phyloP scores from a whole-genome alignment of 805 yeast genomes.

The Debaryomyces hansenii region DNA sequence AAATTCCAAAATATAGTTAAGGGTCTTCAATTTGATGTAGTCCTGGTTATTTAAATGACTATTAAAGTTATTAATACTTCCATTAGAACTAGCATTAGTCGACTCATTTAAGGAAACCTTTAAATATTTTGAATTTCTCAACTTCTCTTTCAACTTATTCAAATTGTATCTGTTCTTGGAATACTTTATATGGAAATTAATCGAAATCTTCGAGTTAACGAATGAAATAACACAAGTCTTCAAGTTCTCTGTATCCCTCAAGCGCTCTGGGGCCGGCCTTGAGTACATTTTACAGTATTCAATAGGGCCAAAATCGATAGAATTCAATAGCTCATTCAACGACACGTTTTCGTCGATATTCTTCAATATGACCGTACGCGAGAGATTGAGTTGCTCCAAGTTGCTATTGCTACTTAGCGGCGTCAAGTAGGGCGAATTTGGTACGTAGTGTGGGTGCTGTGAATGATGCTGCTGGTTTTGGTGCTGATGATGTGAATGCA shows the following conservation, averaged over 20 bases:
- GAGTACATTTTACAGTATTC: slow-evolving; percentile 53
- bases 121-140: slow-evolving; percentile 27
- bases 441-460: slow-evolving; percentile 4
- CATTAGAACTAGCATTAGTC: background rate
- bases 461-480: slow-evolving; percentile 5
- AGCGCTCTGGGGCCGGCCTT: slow-evolving; percentile 28
- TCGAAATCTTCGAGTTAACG: slow-evolving; percentile 32
- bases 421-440: slow-evolving; percentile 13
- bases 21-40: slow-evolving; percentile 38
- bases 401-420: slow-evolving; percentile 15
- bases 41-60: slow-evolving; percentile 22
- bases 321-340: slow-evolving; percentile 38
- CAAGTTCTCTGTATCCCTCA: slow-evolving; percentile 17
- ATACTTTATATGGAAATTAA: slow-evolving; percentile 33
- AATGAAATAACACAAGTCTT: slow-evolving; percentile 38
- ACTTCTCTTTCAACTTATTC: slow-evolving; percentile 19
- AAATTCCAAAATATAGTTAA: slow-evolving; percentile 39
- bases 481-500: slow-evolving; percentile 2
- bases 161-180: slow-evolving; percentile 24
- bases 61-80: background rate
- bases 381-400: slow-evolving; percentile 35
- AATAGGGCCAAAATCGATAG: slow-evolving; percentile 58
- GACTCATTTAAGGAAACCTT: slow-evolving; percentile 29
- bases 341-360: slow-evolving; percentile 25
- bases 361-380: slow-evolving; percentile 36